phyloP scores from a whole-genome alignment of 2,329 filamentous ascomycete species.

The Calonectria pteridis region DNA sequence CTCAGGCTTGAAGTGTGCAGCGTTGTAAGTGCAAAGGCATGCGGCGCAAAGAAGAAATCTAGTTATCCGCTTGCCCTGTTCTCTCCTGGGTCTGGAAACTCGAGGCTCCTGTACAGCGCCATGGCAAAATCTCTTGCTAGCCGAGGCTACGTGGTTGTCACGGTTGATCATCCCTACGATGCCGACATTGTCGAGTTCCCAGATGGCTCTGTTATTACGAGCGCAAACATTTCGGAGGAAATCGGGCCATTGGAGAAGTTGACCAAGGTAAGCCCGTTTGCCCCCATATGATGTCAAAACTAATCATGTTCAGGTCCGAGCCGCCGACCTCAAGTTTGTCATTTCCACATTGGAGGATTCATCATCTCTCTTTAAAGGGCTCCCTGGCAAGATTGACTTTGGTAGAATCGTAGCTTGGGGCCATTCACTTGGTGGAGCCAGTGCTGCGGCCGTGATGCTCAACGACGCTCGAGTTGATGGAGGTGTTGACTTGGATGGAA shows the following conservation, averaged over 20 bases:
- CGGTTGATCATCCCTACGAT: conserved; percentile 64
- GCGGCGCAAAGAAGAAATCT: conserved; percentile 29
- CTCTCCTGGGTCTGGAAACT: conserved; percentile 58
- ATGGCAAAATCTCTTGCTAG: conserved; percentile 60
- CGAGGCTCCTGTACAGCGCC: conserved; percentile 57
- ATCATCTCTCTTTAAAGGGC: conserved; percentile 32
- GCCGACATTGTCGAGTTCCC: conserved; percentile 60
- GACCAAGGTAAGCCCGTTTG: conserved; percentile 28
- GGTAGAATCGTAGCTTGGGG: conserved; percentile 52
- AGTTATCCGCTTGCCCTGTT: conserved; percentile 52
- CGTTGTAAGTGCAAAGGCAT: conserved; percentile 27
- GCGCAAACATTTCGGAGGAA: conserved; percentile 30
- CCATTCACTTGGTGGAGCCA: conserved; percentile 55
- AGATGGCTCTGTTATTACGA: conserved; percentile 49
- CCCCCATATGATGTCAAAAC: accelerated
- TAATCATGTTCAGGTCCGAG: conserved; percentile 45
- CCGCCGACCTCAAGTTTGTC: conserved; percentile 53
- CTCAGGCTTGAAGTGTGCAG: conserved; percentile 46
- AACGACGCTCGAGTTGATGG: conserved; percentile 49
- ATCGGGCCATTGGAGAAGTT: conserved; percentile 28
- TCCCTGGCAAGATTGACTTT: conserved; percentile 44
- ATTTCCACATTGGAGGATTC: conserved; percentile 45
- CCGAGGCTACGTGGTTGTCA: conserved; percentile 59
- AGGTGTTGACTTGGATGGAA: conserved; percentile 58
- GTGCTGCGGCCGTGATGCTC: conserved; percentile 49